phyloP scores from a whole-genome alignment of 169 alveolate genomes.

The Neospora caninum region DNA sequence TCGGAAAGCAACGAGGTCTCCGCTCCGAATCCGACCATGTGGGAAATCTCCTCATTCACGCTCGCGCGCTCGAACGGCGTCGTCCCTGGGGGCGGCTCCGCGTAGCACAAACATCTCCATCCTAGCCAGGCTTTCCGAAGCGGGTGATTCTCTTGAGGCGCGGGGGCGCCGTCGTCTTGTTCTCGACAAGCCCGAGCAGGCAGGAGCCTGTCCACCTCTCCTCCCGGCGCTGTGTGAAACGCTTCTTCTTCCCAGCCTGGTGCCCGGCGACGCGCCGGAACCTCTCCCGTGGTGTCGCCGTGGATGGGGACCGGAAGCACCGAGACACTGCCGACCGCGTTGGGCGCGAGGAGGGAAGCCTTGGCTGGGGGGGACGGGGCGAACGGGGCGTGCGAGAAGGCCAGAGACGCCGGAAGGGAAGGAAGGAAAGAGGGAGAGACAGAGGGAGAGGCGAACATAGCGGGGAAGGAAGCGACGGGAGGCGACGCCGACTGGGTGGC shows the following conservation, averaged over 20 bases:
- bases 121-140: conserved; percentile 28
- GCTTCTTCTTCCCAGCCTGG: neutral
- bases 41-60: conserved; percentile 13
- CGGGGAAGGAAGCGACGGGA: too few relatives aligned
- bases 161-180: neutral
- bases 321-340: neutral
- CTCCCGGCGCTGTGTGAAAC: neutral
- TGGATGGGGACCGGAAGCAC: neutral
- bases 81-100: conserved; percentile 45
- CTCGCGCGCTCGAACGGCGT: neutral
- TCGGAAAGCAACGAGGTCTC: neutral
- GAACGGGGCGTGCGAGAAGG: neutral
- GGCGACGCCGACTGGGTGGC: neutral
- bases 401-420: neutral
- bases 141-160: neutral
- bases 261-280: too few relatives aligned
- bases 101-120: neutral
- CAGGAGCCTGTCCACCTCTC: neutral
- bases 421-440: neutral
- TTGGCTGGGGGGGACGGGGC: too few relatives aligned
- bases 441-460: neutral
- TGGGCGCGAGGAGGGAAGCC: neutral
- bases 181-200: neutral
- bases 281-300: neutral
- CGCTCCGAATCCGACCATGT: neutral